Evolutionary conservation across 2,329 filamentous ascomycete species (phyloP).

Genomic region (Chaetoscypha palmicola): DNA sequence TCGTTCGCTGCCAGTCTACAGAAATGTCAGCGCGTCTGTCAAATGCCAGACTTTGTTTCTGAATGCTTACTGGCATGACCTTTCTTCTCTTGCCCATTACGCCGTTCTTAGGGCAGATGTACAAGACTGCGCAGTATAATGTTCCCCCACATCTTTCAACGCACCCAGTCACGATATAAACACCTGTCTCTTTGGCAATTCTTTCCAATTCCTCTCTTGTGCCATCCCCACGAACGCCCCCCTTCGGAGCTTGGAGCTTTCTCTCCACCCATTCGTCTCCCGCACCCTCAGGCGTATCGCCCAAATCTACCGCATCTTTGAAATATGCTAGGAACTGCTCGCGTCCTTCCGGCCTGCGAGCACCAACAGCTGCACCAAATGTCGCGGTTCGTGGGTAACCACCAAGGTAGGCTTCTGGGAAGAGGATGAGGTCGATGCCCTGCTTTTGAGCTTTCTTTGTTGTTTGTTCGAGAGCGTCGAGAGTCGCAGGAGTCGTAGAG

Average conservation of each 20-base stretch:
- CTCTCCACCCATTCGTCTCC: conserved; percentile 64
- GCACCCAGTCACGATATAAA: conserved; percentile 74
- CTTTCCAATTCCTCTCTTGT: conserved; percentile 73
- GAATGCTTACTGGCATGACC: conserved; percentile 68
- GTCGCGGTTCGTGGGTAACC: conserved; percentile 78
- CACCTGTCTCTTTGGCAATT: conserved; percentile 67
- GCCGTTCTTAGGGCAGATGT: conserved; percentile 69
- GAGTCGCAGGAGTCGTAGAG: conserved; percentile 46
- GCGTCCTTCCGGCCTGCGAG: conserved; percentile 59
- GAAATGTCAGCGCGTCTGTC: conserved; percentile 5
- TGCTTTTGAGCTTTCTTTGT: conserved; percentile 54
- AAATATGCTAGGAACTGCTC: conserved; percentile 82
- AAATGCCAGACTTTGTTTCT: not conserved
- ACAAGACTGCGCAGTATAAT: conserved; percentile 76
- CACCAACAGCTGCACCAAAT: conserved; percentile 71
- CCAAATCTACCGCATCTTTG: conserved; percentile 70
- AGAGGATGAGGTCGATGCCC: conserved; percentile 64
- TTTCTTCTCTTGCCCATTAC: conserved; percentile 81
- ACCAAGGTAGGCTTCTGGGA: conserved; percentile 87
- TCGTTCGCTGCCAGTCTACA: conserved; percentile 65
- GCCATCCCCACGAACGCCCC: conserved; percentile 57
- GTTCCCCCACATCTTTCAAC: conserved; percentile 78
- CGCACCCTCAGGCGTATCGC: conserved; percentile 66
- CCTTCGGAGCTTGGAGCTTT: conserved; percentile 37
- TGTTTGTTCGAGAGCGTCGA: conserved; percentile 57